These are phyloP conservation scores for Pyrus hybrid DNA, from an alignment of 331 rosid species.

Conservation along the genomic window DNA sequence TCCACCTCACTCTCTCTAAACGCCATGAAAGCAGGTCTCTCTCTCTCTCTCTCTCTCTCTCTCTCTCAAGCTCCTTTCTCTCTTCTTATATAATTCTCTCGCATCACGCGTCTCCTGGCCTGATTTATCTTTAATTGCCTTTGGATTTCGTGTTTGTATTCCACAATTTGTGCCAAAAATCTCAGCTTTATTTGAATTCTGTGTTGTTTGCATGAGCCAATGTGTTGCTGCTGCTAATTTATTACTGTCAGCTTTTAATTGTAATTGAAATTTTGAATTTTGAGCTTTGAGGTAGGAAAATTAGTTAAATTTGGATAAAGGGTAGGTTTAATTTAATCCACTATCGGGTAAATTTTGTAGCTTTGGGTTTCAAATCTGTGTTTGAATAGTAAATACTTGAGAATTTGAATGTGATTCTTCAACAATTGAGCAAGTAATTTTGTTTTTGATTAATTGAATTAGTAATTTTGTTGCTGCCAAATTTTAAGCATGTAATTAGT, in stretches of 20 bases:
- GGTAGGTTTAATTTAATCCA: not conserved
- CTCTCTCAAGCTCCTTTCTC: constrained; percentile 17
- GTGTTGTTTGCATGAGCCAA: not conserved
- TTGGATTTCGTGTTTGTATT: not conserved
- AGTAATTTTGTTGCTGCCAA: not conserved
- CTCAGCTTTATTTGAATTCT: not conserved
- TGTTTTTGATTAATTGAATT: too few relatives aligned
- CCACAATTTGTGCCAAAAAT: not conserved
- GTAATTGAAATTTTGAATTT: not conserved
- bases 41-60: constrained; percentile 34
- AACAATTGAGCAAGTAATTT: not conserved
- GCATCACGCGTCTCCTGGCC: constrained; percentile 13
- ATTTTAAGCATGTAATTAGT: not conserved
- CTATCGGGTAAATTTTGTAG: not conserved
- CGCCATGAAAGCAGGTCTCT: constrained; percentile 57
- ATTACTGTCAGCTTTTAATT: not conserved
- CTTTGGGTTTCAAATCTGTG: not conserved
- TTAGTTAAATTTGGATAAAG: not conserved
- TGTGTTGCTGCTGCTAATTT: not conserved
- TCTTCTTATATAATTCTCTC: not conserved
- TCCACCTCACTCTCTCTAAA: constrained; percentile 51
- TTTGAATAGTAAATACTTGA: not conserved
- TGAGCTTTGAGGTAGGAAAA: not conserved
- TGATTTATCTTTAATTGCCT: not conserved
- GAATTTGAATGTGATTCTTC: not conserved